Conservation (phyloP, 2,329 filamentous ascomycete species). For the Biscogniauxia marginata region DNA sequence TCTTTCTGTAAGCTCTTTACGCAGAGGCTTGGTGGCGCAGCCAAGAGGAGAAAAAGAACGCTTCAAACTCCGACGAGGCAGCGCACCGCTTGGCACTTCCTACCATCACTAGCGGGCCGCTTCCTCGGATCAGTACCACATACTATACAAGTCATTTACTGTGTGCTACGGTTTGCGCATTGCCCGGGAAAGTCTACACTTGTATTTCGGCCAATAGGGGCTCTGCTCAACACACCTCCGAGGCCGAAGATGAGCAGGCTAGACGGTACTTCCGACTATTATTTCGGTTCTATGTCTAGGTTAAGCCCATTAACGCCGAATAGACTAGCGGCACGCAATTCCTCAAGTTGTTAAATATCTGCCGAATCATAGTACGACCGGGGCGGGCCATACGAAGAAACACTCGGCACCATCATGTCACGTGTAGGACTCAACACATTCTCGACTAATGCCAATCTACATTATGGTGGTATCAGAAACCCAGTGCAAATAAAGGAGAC, state of each 20-base stretch:
- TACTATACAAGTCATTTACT: neutral
- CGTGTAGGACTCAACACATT: neutral
- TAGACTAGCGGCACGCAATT: neutral
- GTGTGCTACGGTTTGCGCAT: neutral
- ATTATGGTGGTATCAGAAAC: constrained; percentile 18
- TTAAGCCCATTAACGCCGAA: neutral
- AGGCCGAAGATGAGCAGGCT: neutral
- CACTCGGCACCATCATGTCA: neutral
- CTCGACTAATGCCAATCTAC: constrained; percentile 1
- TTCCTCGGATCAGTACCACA: neutral
- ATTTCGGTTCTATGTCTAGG: neutral
- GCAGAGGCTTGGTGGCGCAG: neutral
- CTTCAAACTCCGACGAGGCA: neutral
- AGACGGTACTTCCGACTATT: neutral
- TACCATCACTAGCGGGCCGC: neutral
- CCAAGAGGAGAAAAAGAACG: neutral
- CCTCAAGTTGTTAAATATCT: neutral
- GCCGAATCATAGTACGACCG: neutral
- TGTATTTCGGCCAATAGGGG: neutral
- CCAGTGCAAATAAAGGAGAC: constrained; percentile 3
- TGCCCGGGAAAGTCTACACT: too few species aligned
- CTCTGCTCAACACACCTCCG: neutral
- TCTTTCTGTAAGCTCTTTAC: neutral
- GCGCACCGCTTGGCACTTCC: neutral
- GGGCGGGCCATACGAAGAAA: neutral